Base-by-base conservation (phyloP, 129 eudicot genomes). In the Centaurea solstitialis region DNA sequence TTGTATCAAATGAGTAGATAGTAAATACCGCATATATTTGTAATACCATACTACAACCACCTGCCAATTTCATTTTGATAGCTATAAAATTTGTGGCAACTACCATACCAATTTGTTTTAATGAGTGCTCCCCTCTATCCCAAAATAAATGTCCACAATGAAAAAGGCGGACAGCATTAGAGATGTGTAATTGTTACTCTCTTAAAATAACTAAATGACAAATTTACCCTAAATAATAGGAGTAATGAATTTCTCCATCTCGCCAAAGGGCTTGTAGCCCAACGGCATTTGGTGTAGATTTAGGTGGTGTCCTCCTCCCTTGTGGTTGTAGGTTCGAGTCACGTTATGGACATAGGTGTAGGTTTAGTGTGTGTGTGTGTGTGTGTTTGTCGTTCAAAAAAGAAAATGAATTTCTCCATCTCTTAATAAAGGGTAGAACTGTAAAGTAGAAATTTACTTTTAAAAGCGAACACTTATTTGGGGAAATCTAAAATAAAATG, bases 1-100 rank as follows among this genome's bases (percentile, higher is more conserved):
- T 37, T 68, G 20, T 9, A 70, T 76, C 62, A 74, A 75, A 73
- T 66, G 21, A 7, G 57, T 64, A 33, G 59, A 74, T 9, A 81
- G 38, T 47, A 17, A 65, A 68, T 10, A 62, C 30, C 24, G 38
- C 35, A 20, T 30, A 30, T n/a, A 17, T 26, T 17, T 65, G 39
- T 61, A 81, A 81, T 45, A 74, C 17, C 73, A 65, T 37, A 57
- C 18, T 65, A 2, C 22, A 65, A 64, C 13, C 13, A 4, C 59
- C 70, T 12, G n/a, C 4, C 24, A 39, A 20, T 37, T 77, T 24
- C 73, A 39, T 8, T 74, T 7, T 45, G 2, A 50, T n/a, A n/a
- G n/a, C n/a, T n/a, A n/a, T n/a, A n/a, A n/a, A n/a, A n/a, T n/a
- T n/a, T n/a, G n/a, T n/a, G n/a, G n/a, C n/a, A n/a, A n/a, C n/a